phyloP scores from a whole-genome alignment of 2,329 filamentous ascomycete genomes.

The Penicillium sp. region DNA sequence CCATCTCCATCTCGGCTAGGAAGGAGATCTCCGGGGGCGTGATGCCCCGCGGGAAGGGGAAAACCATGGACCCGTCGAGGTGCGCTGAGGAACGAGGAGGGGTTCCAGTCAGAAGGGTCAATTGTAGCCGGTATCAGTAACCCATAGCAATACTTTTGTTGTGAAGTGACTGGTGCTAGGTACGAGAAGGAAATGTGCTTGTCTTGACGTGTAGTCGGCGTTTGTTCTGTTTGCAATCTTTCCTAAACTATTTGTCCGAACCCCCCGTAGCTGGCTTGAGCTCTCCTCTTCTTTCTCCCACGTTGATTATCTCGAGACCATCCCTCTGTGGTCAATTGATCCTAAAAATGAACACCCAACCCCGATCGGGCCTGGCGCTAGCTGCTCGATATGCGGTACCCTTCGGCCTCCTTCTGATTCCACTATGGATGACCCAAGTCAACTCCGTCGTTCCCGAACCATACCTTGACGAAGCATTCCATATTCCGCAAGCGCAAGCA shows the following conservation, averaged over 20 bases:
- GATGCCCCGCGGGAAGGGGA: constrained; percentile 68
- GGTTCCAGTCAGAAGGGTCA: constrained; percentile 11
- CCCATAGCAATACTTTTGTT: constrained; percentile 1
- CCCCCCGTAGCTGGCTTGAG: not conserved
- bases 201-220: not conserved
- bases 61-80: constrained; percentile 56
- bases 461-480: constrained; percentile 61
- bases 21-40: constrained; percentile 90
- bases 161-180: not conserved
- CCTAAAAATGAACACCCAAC: constrained; percentile 36
- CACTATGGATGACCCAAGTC: constrained; percentile 51
- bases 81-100: not conserved
- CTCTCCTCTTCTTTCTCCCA: not conserved
- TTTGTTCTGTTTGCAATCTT: constrained; percentile 22
- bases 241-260: not conserved
- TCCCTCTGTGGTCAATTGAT: constrained; percentile 9
- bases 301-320: not conserved
- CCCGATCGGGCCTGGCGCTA: constrained; percentile 38
- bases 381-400: constrained; percentile 43
- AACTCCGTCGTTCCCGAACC: constrained; percentile 58
- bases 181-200: not conserved
- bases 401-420: constrained; percentile 40
- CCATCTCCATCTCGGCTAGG: constrained; percentile 94
- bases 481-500: constrained; percentile 86
- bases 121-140: constrained; percentile 5